Base-by-base conservation (phyloP, 2,329 filamentous ascomycete genomes). In the Zasmidium cellare region DNA sequence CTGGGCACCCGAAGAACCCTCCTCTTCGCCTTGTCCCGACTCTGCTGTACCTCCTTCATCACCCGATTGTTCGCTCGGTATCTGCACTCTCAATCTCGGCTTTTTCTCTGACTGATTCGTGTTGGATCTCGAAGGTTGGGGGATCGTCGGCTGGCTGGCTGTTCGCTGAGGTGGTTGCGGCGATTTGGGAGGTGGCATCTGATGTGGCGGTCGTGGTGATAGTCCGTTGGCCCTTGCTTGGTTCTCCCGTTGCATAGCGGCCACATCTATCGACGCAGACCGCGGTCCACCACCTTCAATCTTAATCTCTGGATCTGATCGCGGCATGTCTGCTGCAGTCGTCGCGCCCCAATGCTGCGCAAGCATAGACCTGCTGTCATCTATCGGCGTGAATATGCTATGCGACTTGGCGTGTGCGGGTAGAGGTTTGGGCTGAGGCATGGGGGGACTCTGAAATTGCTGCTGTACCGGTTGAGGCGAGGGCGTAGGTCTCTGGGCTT, bases 351-450 rank as follows among this genome's bases (percentile, higher is more conserved):
- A 87, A 72, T 96, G 92, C 64, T 93, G 90, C 12, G 91, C 91
- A 46, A 97, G 77, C 58, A 97, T 88, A 1, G 92, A 97, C 50
- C 90, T 85, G 67, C 89, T 92, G 72, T 96, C 92, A 68, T 97
- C 94, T 62, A 99, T 96, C 0, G 94, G 94, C 0, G 94, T 99
- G 72, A 97, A 97, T 59, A 99, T 97, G 73, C 92, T 97, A 71
- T 92, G 88, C 20, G 88, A 88, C 72, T 92, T 92, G 31, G 81
- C 76, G 31, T 77, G 74, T 19, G 70, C 76, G 7, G 81, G 80
- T 2, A 84, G 67, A 5, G 90, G 87, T 68, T 88, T 89, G 1
- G 88, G 87, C 62, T 90, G 78, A 65, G 56, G 86, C 77, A 72
- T 81, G 71, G 65, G 84, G 62, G 69, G 82, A 72, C 74, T 85